phyloP scores from a whole-genome alignment of 2,329 filamentous ascomycete genomes.

The Triangularia setosa region DNA sequence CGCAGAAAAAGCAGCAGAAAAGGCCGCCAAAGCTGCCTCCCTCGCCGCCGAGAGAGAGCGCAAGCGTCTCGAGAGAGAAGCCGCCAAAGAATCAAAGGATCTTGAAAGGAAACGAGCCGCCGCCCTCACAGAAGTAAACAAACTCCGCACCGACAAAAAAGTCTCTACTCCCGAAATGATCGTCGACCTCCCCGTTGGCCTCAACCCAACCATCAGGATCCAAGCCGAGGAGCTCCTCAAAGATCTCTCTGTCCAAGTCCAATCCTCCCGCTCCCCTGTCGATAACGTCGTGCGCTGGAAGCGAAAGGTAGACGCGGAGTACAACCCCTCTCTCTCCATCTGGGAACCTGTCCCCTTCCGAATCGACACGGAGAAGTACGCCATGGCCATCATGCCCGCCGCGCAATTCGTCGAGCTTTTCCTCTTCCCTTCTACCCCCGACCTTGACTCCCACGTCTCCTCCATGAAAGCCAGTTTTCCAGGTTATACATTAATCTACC shows the following conservation, averaged over 20 bases:
- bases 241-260: conserved; percentile 41
- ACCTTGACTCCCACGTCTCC: conserved; percentile 56
- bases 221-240: conserved; percentile 49
- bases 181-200: conserved; percentile 58
- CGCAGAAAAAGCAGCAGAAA: conserved; percentile 39
- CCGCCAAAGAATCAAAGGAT: conserved; percentile 58
- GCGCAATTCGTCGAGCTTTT: conserved; percentile 62
- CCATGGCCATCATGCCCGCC: conserved; percentile 58
- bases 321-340: conserved; percentile 55
- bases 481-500: conserved; percentile 56
- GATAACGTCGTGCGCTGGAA: conserved; percentile 62
- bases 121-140: conserved; percentile 70
- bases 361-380: conserved; percentile 55
- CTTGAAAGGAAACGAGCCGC: conserved; percentile 60
- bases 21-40: conserved; percentile 42
- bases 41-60: conserved; percentile 53
- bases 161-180: conserved; percentile 74
- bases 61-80: conserved; percentile 54
- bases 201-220: conserved; percentile 45
- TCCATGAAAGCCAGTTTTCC: conserved; percentile 53
- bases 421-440: conserved; percentile 41
- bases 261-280: conserved; percentile 45
- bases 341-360: conserved; percentile 60
- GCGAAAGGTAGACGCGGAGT: conserved; percentile 61
- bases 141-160: conserved; percentile 68